Base-by-base conservation (phyloP, 2,329 filamentous ascomycete species). In the Colletotrichum viniferum region DNA sequence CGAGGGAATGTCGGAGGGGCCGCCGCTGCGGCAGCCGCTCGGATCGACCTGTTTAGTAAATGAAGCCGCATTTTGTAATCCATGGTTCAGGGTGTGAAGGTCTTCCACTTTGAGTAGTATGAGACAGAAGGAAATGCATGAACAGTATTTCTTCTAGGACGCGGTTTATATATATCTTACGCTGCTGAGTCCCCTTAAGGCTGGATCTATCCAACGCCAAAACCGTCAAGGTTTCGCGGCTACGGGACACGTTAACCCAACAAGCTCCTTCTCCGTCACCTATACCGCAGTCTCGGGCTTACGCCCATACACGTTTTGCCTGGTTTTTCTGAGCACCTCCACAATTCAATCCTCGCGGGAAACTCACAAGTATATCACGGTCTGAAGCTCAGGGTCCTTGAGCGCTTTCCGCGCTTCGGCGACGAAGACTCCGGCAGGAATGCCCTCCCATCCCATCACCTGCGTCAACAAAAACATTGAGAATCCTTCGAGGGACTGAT, bases 401-500 rank as follows among this genome's bases (percentile, higher is more conserved):
- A 76, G 30, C 2, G 69, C 69, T 7, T 16, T 26, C 18, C 81
- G 65, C 61, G 80, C 80, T 63, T 80, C 34, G 7, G 76, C 76
- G n/a, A 80, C 69, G 14, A 84, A 56, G 4, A 79, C 76, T 7
- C 68, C 18, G 5, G 81, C 76, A 60, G 82, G 78, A 4, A 81
- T 79, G n/a, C 67, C 64, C 1, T 76, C 73, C 81, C 80, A 81
- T 0, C 79, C 81, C 61, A 84, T 26, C 8, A 83, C 66, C 61
- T 84, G 77, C 3, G 79, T 81, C 28, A 83, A 67, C 1, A 81
- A 71, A 12, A 80, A 80, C 13, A 81, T 60, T 4, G 76, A 82
- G 64, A 83, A 84, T 0, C 81, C 81, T 18, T 82, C 81, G 4
- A 82, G 63, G n/a, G 79, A 80, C 30, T 78, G 71, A 9, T 81